phyloP scores from a whole-genome alignment of 1,139 yeast genomes.

The Saccharomycopsis hybrid region DNA sequence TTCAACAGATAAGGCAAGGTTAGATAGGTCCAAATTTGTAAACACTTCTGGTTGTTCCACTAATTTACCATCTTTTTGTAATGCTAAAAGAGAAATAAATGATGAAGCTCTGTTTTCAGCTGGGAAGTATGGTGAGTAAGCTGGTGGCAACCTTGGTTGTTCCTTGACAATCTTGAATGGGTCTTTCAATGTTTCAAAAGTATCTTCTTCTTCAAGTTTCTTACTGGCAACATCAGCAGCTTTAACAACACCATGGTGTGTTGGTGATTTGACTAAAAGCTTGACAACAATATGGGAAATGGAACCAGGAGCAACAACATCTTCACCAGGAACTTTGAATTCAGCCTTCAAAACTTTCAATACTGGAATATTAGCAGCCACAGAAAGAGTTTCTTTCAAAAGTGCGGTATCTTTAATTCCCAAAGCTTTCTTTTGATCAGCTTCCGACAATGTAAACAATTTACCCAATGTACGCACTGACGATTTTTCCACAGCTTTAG shows the following conservation, averaged over 20 bases:
- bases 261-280: conserved; percentile 67
- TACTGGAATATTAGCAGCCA: conserved; percentile 64
- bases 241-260: conserved; percentile 44
- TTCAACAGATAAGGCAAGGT: conserved; percentile 47
- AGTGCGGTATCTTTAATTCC: conserved; percentile 46
- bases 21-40: conserved; percentile 48
- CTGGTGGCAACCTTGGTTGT: conserved; percentile 60
- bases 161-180: conserved; percentile 61
- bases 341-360: conserved; percentile 64
- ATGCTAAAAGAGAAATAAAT: conserved; percentile 65
- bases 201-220: conserved; percentile 41
- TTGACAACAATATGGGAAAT: conserved; percentile 70
- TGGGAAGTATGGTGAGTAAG: conserved; percentile 75
- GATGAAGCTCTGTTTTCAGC: conserved; percentile 37
- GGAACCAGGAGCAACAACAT: conserved; percentile 65
- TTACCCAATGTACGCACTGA: conserved; percentile 59
- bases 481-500: conserved; percentile 33
- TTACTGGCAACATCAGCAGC: conserved; percentile 31
- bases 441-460: conserved; percentile 49
- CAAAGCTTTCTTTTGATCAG: conserved; percentile 48
- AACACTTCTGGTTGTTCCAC: conserved; percentile 61
- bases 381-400: conserved; percentile 44
- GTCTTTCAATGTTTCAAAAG: conserved; percentile 60
- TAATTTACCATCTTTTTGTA: conserved; percentile 73
- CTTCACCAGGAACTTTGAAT: conserved; percentile 87